Percentiles rank a stretch among this genome's conserved stretches.
phyloP scores from a whole-genome alignment of 2,329 filamentous ascomycete species.

The Neonectria sp. region DNA sequence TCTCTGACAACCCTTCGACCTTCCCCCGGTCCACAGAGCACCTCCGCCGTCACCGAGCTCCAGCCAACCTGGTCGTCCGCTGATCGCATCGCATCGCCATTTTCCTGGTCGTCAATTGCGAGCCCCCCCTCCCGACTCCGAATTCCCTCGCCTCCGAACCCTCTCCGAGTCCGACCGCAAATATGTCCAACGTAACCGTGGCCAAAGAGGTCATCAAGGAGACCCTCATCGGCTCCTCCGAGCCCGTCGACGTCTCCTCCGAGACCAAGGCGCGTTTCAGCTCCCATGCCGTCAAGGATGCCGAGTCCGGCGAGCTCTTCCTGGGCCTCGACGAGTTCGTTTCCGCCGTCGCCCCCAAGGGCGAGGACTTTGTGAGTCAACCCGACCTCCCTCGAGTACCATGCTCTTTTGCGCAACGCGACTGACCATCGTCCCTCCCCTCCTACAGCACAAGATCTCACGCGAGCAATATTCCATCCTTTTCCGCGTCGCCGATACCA shows the following conservation, averaged over 20 bases:
- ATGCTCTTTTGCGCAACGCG: slow-evolving; percentile 13
- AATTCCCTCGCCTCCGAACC: slow-evolving; percentile 32
- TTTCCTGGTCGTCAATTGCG: slow-evolving; percentile 39
- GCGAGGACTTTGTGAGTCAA: slow-evolving; percentile 90
- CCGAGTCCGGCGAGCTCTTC: slow-evolving; percentile 81
- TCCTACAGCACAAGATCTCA: slow-evolving; percentile 91
- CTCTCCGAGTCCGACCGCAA: slow-evolving; percentile 40
- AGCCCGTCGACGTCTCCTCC: slow-evolving; percentile 75
- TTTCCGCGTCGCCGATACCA: slow-evolving; percentile 90
- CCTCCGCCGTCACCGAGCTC: slow-evolving; percentile 30
- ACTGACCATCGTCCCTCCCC: slow-evolving; percentile 31
- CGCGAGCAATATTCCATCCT: slow-evolving; percentile 95
- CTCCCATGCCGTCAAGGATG: slow-evolving; percentile 81
- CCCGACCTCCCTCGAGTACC: slow-evolving; percentile 11
- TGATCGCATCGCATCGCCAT: slow-evolving; percentile 29
- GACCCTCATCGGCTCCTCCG: slow-evolving; percentile 77
- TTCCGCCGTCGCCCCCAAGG: slow-evolving; percentile 86
- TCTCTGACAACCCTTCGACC: slow-evolving; percentile 5
- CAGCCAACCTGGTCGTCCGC: slow-evolving; percentile 15
- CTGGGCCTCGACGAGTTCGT: slow-evolving; percentile 92
- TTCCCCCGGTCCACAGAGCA: slow-evolving; percentile 40
- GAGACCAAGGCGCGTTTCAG: slow-evolving; percentile 84
- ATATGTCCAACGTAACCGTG: slow-evolving; percentile 59
- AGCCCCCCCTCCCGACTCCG: slow-evolving; percentile 24
- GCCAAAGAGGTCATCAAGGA: slow-evolving; percentile 85